Percentiles rank a stretch among this genome's conserved stretches.
Conservation (phyloP, 2,329 filamentous ascomycete genomes). For the Xylaria digitata region DNA sequence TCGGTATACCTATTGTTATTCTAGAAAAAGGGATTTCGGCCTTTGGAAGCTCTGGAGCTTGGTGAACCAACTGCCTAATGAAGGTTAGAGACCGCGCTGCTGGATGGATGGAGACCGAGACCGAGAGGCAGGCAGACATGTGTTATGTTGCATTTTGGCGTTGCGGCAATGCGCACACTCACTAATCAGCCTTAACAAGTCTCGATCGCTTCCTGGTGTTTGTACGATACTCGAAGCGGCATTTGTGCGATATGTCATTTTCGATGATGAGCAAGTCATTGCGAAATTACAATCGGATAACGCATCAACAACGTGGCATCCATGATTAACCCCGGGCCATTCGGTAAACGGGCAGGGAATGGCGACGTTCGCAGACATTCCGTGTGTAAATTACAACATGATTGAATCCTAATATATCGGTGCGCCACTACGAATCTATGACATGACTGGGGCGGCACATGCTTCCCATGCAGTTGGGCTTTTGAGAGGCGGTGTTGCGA, state of each 20-base stretch:
- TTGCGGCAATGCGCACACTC: conserved; percentile 23
- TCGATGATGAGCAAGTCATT: conserved; percentile 27
- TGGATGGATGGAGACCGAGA: conserved; percentile 17
- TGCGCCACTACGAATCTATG: conserved; percentile 30
- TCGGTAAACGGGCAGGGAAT: conserved; percentile 17
- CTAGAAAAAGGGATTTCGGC: conserved; percentile 29
- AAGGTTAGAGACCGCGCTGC: conserved; percentile 9
- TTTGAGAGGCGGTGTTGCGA: conserved; percentile 39
- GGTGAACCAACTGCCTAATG: conserved; percentile 24
- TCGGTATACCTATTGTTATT: conserved; percentile 18
- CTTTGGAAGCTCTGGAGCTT: conserved; percentile 11
- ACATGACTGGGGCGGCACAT: conserved; percentile 28
- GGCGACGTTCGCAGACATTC: conserved; percentile 23
- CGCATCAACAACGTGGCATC: conserved; percentile 34
- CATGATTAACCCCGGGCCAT: conserved; percentile 32
- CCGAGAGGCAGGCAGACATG: conserved; percentile 8
- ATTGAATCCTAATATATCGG: conserved; percentile 24
- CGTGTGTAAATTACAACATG: conserved; percentile 21
- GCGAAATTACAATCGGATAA: conserved; percentile 28
- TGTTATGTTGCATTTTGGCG: conserved; percentile 15
- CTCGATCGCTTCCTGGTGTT: conserved; percentile 7
- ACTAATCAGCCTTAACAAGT: conserved; percentile 28
- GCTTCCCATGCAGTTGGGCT: conserved; percentile 9
- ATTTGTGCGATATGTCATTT: conserved; percentile 18
- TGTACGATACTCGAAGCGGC: conserved; percentile 12